Base-by-base conservation (phyloP, 257 asterid genomes). In the Leonotis leonurus region DNA sequence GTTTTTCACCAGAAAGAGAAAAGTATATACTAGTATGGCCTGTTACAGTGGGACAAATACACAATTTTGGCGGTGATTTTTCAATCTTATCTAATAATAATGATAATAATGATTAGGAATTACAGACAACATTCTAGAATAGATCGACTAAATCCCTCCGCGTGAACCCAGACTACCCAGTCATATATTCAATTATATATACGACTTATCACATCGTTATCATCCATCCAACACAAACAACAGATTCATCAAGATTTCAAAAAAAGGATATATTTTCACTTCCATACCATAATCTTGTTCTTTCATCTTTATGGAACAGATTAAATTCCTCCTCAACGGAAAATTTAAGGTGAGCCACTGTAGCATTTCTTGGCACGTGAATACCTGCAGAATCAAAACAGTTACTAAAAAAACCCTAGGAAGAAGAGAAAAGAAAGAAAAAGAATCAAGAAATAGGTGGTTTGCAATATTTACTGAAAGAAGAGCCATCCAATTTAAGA, bases 401-500 rank as follows among this genome's bases (percentile, higher is more conserved):
- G 27, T 26, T 18, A 50, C 17, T 17, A 2, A 39, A 45, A 27
- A 50, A 56, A 69, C 40, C 58, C 52, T n/a, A 26, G 54, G 29
- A 27, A 9, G 11, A 12, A 43, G 22, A 16, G 13, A 13, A 49
- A 43, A 1, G 0, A 46, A 53, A 11, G 39, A 18, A 7, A 21
- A 10, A 8, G n/a, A 56, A 27, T 18, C 54, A 56, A 60, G 8
- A 46, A 77, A 75, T 1, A 5, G 20, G 55, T 24, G 20, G 14
- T 8, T 4, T 8, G 9, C 1, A 53, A 36, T 30, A 33, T 10
- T 72, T 77, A 85, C 93, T 60, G 21, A 85, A 82, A 44, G 77
- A 80, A 37, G 83, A 73, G 56, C 89, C 89, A 29, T 85, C 93
- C 76, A 85, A 70, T 76, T 82, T 82, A 62, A 73, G 83, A 50